Evolutionary conservation across 805 yeast genomes (phyloP).

Genomic region (Alloascoidea hylecoeti): DNA sequence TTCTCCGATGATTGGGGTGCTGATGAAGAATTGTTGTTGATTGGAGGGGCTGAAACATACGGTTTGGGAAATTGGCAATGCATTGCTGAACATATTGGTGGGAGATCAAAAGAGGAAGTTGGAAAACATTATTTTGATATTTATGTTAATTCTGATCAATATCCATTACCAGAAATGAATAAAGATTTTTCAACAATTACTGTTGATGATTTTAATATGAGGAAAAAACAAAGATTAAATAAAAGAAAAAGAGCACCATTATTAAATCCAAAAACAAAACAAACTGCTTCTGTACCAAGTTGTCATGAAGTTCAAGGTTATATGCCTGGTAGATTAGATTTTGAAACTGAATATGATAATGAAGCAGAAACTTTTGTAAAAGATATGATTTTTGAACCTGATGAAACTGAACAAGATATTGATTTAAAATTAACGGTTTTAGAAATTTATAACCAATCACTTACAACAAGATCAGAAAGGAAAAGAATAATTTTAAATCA

Average conservation of each 20-base stretch:
- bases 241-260: slow-evolving; percentile 43
- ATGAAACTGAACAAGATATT: slow-evolving; percentile 77
- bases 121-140: slow-evolving; percentile 64
- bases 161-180: slow-evolving; percentile 84
- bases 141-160: slow-evolving; percentile 54
- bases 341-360: slow-evolving; percentile 91
- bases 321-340: slow-evolving; percentile 97
- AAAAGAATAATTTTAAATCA: slow-evolving; percentile 73
- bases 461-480: slow-evolving; percentile 86
- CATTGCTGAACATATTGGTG: slow-evolving; percentile 92
- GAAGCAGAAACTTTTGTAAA: slow-evolving; percentile 92
- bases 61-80: slow-evolving; percentile 98
- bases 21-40: slow-evolving; percentile 80
- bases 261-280: slow-evolving; percentile 76
- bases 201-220: slow-evolving; percentile 54
- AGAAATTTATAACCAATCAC: slow-evolving; percentile 79
- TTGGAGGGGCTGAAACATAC: slow-evolving; percentile 83
- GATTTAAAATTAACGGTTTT: slow-evolving; percentile 79
- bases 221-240: slow-evolving; percentile 61
- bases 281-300: slow-evolving; percentile 85
- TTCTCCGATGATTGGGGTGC: slow-evolving; percentile 94
- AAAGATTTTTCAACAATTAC: slow-evolving; percentile 47
- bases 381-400: slow-evolving; percentile 92
- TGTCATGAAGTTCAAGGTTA: slow-evolving; percentile 96
- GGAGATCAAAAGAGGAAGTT: slow-evolving; percentile 84